Evolutionary conservation across 129 eudicot genomes (phyloP).

Genomic region (Lactuca saligna): DNA sequence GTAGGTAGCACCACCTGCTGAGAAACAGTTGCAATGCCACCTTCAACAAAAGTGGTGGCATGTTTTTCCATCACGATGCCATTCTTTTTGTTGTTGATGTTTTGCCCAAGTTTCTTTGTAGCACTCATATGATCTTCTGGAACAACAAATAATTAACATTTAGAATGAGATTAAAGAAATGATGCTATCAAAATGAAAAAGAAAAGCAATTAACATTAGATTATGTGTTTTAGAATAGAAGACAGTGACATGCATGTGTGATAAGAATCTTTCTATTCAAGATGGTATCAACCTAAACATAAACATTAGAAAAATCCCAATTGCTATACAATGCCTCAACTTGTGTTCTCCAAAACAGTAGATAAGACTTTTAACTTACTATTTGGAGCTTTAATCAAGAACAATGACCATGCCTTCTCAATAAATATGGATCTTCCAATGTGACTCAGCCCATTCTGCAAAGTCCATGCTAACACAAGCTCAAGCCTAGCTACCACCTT

Average conservation of each 20-base stretch:
- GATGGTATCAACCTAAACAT: too few species aligned
- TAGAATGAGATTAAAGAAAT: background rate
- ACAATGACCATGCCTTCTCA: constrained; percentile 9
- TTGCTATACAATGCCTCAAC: too few species aligned
- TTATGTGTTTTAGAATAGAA: too few species aligned
- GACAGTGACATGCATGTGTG: too few species aligned
- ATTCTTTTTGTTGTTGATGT: too few species aligned
- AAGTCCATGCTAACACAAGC: constrained; percentile 14
- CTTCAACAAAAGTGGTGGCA: background rate
- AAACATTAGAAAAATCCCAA: too few species aligned
- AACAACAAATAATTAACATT: background rate
- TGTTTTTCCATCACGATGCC: too few species aligned
- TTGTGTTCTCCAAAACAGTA: too few species aligned
- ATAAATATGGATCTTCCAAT: constrained; percentile 5
- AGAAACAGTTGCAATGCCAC: constrained; percentile 7
- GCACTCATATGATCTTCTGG: background rate
- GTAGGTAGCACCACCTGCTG: background rate
- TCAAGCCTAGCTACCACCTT: constrained; percentile 39
- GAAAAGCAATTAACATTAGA: background rate
- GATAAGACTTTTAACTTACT: background rate
- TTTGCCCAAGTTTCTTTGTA: background rate
- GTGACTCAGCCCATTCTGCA: background rate
- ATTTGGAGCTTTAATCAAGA: background rate
- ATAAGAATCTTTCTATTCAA: too few species aligned
- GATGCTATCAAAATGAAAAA: too few species aligned